These are phyloP conservation scores for Colletotrichum limetticola DNA, from an alignment of 2,329 filamentous ascomycete genomes.

Conservation along the genomic window DNA sequence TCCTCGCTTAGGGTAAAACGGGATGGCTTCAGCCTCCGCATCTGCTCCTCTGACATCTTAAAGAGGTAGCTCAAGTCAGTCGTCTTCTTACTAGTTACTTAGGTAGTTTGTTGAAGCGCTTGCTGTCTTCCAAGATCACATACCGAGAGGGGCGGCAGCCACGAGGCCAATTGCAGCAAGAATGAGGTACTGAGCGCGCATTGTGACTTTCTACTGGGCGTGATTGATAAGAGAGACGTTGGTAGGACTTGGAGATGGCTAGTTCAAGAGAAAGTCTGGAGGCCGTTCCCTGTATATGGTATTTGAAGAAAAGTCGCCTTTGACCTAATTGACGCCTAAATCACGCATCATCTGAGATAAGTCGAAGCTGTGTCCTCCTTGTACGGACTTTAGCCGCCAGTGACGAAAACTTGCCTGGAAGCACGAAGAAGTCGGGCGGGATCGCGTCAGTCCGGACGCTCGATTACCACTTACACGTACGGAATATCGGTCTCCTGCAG, in stretches of 20 bases:
- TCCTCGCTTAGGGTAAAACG: neutral
- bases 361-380: neutral
- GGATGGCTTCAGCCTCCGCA: constrained; percentile 1
- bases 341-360: neutral
- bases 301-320: neutral
- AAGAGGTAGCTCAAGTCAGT: neutral
- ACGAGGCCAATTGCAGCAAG: neutral
- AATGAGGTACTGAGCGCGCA: constrained; percentile 13
- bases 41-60: neutral
- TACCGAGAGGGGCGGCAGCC: constrained; percentile 13
- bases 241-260: neutral
- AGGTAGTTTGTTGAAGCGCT: too few species aligned
- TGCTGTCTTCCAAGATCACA: neutral
- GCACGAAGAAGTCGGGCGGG: neutral
- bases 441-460: neutral
- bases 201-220: neutral
- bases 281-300: neutral
- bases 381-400: neutral
- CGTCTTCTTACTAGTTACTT: neutral
- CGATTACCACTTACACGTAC: neutral
- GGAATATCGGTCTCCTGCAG: neutral
- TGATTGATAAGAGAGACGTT: neutral
- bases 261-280: neutral
- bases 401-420: neutral
- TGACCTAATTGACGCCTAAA: neutral